Evolutionary conservation across 192 early-diverging fungal species (phyloP), one percentile per base, ranked within the genome.

Genomic region (Nowakowskiella sp.): DNA sequence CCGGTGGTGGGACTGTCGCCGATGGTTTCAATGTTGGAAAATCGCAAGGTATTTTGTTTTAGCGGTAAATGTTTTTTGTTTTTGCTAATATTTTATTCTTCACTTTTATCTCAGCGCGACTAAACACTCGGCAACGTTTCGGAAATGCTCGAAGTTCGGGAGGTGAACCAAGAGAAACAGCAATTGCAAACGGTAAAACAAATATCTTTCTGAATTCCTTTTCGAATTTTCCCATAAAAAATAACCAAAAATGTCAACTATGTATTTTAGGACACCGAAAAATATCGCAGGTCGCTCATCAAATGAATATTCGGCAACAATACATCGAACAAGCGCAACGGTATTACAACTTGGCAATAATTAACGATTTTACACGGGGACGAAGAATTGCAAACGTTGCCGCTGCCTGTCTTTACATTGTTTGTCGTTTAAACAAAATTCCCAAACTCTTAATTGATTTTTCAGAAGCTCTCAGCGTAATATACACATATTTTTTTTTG

Each of bases 381-480:
- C 77, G 91, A 21, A 72, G 78, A 43, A 76, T 80, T 7, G 65
- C 73, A 19, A 74, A 85, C 49, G 88, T 98, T 21, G 85, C 83
- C 0, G 85, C 90, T 0, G 87, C 85, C 4, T 98, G 92, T 62
- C 80, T 94, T 3, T 98, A 98, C 51, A 87, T 92, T 56, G 85
- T 86, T 25, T 92, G 88, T 55, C 32, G 30, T 36, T 73, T 60
- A n/a, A 85, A 94, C 57, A 87, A 86, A 55, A 86, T 77, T 4
- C 76, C 84, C 6, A 82, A 88, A 55, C 91, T 98, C 90, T 71
- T 98, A 36, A 98, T 98, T 39, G 94, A 98, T 55, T 96, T 98
- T 54, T 80, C 91, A 1, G 94, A 96, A 55, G 66, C 89, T 2
- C 60, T 94, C 36, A 78, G 83, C 50, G 85, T 84, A 68, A 45